Percentiles rank a stretch among this genome's conserved stretches.
These are phyloP conservation scores for Parasarocladium wereldwijsianum DNA, from an alignment of 2,329 filamentous ascomycete species.

Conservation along the genomic window DNA sequence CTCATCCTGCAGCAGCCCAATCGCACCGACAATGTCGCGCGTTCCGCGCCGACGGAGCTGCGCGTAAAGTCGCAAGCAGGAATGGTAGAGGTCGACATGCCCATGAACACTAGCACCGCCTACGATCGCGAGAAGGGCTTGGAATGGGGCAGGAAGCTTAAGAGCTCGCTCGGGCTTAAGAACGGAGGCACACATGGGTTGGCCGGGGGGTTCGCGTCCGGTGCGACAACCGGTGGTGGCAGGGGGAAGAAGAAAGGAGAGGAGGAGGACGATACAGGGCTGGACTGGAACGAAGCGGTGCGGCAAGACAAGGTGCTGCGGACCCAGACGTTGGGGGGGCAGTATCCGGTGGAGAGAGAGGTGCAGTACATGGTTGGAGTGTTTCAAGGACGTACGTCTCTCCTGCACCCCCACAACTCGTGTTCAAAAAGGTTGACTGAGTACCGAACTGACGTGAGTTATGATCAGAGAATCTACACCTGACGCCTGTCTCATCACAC, in stretches of 20 bases:
- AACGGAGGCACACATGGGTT: conserved; percentile 54
- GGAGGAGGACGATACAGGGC: conserved; percentile 28
- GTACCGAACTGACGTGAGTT: too few relatives aligned
- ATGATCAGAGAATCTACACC: conserved; percentile 59
- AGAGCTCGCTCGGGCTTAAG: conserved; percentile 41
- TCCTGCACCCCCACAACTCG: not conserved
- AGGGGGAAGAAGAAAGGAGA: conserved; percentile 19
- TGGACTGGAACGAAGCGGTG: conserved; percentile 54
- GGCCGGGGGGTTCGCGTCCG: conserved; percentile 57
- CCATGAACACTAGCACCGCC: conserved; percentile 47
- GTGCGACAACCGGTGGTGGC: conserved; percentile 20
- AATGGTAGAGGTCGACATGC: conserved; percentile 86
- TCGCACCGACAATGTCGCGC: conserved; percentile 41
- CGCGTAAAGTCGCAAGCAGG: conserved; percentile 72
- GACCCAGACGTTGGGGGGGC: conserved; percentile 74
- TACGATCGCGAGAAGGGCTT: conserved; percentile 79
- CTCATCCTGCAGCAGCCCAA: conserved; percentile 86
- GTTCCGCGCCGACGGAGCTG: conserved; percentile 49
- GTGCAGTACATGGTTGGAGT: conserved; percentile 84
- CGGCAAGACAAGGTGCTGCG: conserved; percentile 58
- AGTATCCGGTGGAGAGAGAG: conserved; percentile 53
- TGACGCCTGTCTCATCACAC: conserved; percentile 69
- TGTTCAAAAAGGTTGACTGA: not conserved
- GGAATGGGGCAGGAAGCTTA: conserved; percentile 66
- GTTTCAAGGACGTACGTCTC: conserved; percentile 60